Conservation (phyloP, 345 rosid species). For the Lepidium aucheri region DNA sequence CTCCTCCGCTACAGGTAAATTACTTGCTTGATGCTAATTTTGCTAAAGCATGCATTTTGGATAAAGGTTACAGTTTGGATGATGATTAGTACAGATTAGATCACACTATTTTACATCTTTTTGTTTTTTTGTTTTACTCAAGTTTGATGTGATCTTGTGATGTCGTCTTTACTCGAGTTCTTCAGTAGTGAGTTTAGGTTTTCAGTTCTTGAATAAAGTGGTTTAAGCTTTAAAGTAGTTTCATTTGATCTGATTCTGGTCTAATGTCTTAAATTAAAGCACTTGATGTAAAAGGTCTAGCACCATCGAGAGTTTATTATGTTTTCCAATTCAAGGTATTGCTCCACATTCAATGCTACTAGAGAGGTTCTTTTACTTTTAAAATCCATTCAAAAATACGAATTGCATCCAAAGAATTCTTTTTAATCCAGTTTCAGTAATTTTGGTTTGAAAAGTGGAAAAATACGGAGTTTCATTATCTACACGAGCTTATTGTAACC, state of each 20-base stretch:
- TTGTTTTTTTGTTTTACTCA: not conserved
- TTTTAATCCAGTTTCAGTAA: not conserved
- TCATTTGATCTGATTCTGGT: not conserved
- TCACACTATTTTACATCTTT: not conserved
- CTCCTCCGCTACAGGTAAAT: slow-evolving; percentile 67
- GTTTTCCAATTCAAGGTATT: not conserved
- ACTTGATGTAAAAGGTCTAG: not conserved
- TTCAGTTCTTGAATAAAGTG: not conserved
- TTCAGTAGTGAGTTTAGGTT: not conserved
- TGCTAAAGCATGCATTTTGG: not conserved
- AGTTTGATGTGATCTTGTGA: not conserved
- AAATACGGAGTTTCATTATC: not conserved
- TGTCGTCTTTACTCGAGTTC: not conserved
- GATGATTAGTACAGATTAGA: too few relatives aligned
- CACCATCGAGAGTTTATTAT: not conserved
- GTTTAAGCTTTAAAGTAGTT: not conserved
- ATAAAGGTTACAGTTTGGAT: too few relatives aligned
- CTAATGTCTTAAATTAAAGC: not conserved
- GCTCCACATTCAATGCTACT: not conserved
- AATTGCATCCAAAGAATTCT: not conserved
- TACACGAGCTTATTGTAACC: not conserved
- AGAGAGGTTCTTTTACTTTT: not conserved
- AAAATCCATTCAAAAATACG: not conserved
- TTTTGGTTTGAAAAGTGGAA: not conserved
- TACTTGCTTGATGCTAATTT: not conserved